These are phyloP conservation scores for Phytophthora cryptogea DNA, from an alignment of 352 stramenopile species.

Conservation along the genomic window DNA sequence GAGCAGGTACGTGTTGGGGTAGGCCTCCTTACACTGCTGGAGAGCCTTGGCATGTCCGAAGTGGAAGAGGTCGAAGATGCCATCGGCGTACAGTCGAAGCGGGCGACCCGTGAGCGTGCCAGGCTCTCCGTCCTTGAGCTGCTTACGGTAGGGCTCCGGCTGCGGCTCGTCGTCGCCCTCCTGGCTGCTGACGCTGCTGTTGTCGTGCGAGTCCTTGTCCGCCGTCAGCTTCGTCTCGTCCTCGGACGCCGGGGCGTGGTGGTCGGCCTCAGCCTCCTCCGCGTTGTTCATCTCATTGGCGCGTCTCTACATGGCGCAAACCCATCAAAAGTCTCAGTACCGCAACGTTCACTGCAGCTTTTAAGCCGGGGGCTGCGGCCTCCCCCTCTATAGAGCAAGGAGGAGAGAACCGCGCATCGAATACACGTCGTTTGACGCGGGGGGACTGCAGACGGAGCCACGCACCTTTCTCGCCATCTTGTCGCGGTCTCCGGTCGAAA, in stretches of 20 bases:
- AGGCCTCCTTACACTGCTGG: conserved; percentile 88
- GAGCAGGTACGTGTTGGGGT: conserved; percentile 84
- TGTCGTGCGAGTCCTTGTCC: conserved; percentile 29
- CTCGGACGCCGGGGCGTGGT: conserved; percentile 15
- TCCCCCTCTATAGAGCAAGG: background rate
- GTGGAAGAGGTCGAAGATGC: conserved; percentile 91
- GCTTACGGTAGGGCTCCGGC: conserved; percentile 63
- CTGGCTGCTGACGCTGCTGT: conserved; percentile 30
- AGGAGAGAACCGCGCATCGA: background rate
- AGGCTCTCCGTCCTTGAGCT: conserved; percentile 64
- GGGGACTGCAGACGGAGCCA: background rate
- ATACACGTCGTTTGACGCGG: background rate
- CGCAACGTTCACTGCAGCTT: background rate
- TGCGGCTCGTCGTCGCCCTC: conserved; percentile 29
- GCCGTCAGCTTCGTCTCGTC: conserved; percentile 20
- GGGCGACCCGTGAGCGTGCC: conserved; percentile 77
- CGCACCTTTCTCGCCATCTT: conserved; percentile 43
- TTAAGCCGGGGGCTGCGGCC: background rate
- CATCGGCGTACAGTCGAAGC: conserved; percentile 85
- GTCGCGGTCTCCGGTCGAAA: conserved; percentile 18
- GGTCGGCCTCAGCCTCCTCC: conserved; percentile 37
- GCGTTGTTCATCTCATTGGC: conserved; percentile 43
- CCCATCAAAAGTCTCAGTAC: conserved; percentile 16
- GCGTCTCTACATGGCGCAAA: conserved; percentile 34
- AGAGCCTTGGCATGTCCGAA: conserved; percentile 87